Conservation (phyloP, 1,284 basidiomycete genomes). For the Ceratobasidium sp. region DNA sequence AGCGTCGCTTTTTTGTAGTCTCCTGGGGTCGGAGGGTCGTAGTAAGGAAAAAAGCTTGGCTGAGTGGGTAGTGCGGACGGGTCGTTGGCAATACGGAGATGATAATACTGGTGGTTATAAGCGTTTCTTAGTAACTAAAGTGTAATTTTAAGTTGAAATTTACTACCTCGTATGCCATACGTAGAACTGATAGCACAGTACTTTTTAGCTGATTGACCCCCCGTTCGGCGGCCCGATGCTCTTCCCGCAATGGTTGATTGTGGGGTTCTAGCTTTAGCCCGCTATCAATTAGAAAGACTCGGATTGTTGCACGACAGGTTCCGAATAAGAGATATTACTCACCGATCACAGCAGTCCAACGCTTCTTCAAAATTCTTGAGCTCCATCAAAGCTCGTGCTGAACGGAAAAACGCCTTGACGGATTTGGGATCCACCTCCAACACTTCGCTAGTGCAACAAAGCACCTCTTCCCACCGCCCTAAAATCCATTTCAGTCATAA, state of each 20-base stretch:
- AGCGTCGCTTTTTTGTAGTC: neutral
- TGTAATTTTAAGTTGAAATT: no score
- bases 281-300: neutral
- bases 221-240: neutral
- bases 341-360: conserved; percentile 14
- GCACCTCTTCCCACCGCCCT: neutral
- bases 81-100: neutral
- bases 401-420: conserved; percentile 9
- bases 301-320: neutral
- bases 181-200: neutral
- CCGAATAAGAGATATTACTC: neutral
- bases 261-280: conserved; percentile 7
- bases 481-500: neutral
- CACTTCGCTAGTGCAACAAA: neutral
- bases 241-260: neutral
- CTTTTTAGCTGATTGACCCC: neutral
- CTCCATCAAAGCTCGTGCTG: neutral
- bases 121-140: neutral
- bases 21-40: neutral
- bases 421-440: neutral
- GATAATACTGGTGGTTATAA: neutral
- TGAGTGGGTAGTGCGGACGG: neutral
- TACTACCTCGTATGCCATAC: neutral
- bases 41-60: conserved; percentile 4
- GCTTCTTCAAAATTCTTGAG: neutral